Evolutionary conservation across 2,329 filamentous ascomycete species (phyloP).

Genomic region (Fusarium bactridioides): DNA sequence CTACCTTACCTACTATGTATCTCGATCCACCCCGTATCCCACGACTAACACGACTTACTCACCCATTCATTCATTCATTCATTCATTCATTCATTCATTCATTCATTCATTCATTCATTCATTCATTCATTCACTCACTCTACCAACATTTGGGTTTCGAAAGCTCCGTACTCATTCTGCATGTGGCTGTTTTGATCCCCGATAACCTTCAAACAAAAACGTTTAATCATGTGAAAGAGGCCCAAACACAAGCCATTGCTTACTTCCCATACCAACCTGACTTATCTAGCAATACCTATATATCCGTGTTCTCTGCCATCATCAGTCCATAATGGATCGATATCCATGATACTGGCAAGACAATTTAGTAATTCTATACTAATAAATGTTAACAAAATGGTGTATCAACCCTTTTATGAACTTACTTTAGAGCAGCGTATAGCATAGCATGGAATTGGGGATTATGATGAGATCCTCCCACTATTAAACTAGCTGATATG

Average conservation of each 20-base stretch:
- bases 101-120: background rate
- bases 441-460: background rate
- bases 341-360: background rate
- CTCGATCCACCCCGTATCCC: background rate
- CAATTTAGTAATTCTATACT: background rate
- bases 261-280: background rate
- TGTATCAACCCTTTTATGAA: background rate
- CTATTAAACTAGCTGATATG: no score
- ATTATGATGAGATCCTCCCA: background rate
- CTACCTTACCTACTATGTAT: background rate
- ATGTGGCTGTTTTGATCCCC: conserved; percentile 6
- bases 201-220: background rate
- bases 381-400: background rate
- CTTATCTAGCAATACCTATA: background rate
- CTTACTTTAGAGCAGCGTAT: background rate
- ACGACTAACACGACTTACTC: background rate
- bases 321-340: background rate
- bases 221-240: conserved; percentile 9
- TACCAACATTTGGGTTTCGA: background rate
- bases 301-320: background rate
- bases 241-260: background rate
- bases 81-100: background rate
- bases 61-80: background rate
- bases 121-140: background rate
- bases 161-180: background rate